Base-by-base conservation (phyloP, 1,284 basidiomycete species). In the Tilletia horrida region DNA sequence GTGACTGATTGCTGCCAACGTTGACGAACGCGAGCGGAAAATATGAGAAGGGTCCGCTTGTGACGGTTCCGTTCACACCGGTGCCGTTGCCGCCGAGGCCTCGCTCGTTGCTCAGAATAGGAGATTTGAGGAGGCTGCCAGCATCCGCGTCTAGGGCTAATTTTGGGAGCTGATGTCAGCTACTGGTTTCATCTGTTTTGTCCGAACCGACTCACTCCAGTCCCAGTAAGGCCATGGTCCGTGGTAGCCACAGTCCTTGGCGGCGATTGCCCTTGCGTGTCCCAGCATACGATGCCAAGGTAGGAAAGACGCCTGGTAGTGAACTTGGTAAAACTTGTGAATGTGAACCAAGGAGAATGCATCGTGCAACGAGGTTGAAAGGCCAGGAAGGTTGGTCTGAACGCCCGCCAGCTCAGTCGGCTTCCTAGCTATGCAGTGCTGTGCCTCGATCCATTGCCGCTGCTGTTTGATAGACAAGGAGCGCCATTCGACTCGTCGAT, bases 201-300 rank as follows among this genome's bases (percentile, higher is more conserved):
- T n/a, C 45, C 7, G 45, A n/a, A 18, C n/a, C n/a, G n/a, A 59
- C 25, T 59, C 16, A 55, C 52, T 31, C 55, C 55, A 59, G 29
- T 59, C 31, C 55, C 55, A 59, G 55, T 59, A 59, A 11, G 55
- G 55, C 11, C 27, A 59, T 2, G 55, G 55, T 2, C 55, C 55
- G 18, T 59, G 25, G 55, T 31, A 59, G 29, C 55, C 55, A 40
- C 55, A 59, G 14, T 59, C 55, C 6, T 31, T 25, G 27, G 31
- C 31, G 3, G 55, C 55, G 25, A 59, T 8, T 14, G 27, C 55
- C 4, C 55, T 23, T 25, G 55, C 55, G 25, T 59, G 25, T 9
- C 18, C 2, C 11, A 31, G n/a, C 29, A 16, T 18, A 4, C 55
- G 25, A 31, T 59, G 55, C 55, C 29, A 29, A 7, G n/a, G 25